Base-by-base conservation (phyloP, 331 rosid genomes). In the Cydonia oblonga region DNA sequence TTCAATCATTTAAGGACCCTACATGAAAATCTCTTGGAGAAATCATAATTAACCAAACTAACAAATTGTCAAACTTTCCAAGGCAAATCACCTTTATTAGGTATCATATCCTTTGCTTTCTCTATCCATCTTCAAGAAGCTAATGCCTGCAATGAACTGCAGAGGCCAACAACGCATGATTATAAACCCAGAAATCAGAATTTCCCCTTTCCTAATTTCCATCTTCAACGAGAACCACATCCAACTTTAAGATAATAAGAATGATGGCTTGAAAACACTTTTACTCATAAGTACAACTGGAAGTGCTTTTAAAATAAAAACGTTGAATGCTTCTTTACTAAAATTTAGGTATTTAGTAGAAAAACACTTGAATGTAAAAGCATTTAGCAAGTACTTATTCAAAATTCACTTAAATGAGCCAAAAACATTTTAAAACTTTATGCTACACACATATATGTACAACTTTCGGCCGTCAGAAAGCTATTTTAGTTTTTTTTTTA, bases 1-100 rank as follows among this genome's bases (percentile, higher is more conserved):
- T 56, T 71, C 75, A 82, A 83, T 82, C 56, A 63, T 58, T n/a
- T 70, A 35, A 66, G 35, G 77, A 64, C 75, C 42, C 46, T 59
- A 75, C 18, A 42, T 62, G 61, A n/a, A 56, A 14, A 22, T 23
- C 5, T 9, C 71, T 59, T 60, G 59, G 74, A 85, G 49, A 76
- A 70, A 54, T 67, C 25, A 20, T 22, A 15, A n/a, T n/a, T n/a
- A n/a, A 2, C 26, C 9, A n/a, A 60, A 54, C 54, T 49, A 49
- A 61, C 38, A 22, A 38, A 77, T 59, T 46, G 42, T 40, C 57
- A 32, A 16, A 30, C 46, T 24, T 57, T 70, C n/a, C 22, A 72
- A 52, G 68, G 54, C 72, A 53, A 62, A 15, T n/a, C 40, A 42
- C 72, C 74, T 72, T 69, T 66, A 19, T 69, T 66, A 67, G 72